Evolutionary conservation across 805 yeast genomes (phyloP).

Genomic region (Lipomyces anomalus): DNA sequence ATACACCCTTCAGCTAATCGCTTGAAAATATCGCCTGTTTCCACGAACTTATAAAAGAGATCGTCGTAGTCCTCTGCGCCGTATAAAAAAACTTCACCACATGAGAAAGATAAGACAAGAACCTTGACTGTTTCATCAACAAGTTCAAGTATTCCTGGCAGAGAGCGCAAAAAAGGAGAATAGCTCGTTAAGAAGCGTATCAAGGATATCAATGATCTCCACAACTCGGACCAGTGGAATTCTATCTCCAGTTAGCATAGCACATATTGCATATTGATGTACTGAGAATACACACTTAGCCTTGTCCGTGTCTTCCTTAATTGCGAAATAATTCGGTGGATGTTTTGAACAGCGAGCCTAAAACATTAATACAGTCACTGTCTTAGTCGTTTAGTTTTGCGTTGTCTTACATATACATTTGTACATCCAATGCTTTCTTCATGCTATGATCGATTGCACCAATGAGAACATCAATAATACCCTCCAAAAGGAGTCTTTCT

Average conservation of each 20-base stretch:
- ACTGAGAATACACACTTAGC: conserved; percentile 6
- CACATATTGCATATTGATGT: conserved; percentile 3
- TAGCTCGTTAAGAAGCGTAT: conserved; percentile 25
- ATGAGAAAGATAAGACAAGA: conserved; percentile 29
- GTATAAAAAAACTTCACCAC: conserved; percentile 33
- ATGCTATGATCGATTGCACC: conserved; percentile 33
- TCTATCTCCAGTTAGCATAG: background rate
- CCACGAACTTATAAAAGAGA: conserved; percentile 32
- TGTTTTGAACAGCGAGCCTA: conserved; percentile 2
- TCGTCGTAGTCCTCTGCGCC: conserved; percentile 32
- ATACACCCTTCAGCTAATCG: conserved; percentile 11
- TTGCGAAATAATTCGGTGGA: conserved; percentile 17
- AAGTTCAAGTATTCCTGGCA: conserved; percentile 20
- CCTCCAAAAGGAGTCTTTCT: conserved; percentile 31
- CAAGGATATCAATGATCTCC: conserved; percentile 33
- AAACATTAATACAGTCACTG: too few species aligned
- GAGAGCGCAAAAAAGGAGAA: background rate
- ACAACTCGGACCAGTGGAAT: conserved; percentile 38
- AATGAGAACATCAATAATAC: conserved; percentile 33
- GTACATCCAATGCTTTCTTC: conserved; percentile 27
- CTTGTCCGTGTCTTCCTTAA: conserved; percentile 15
- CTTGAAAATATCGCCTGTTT: conserved; percentile 26
- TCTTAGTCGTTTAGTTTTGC: too few species aligned
- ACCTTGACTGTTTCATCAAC: conserved; percentile 22
- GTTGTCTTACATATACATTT: conserved; percentile 23